phyloP scores from a whole-genome alignment of 768 basidiomycete genomes.

The Lactifluus pinguis region DNA sequence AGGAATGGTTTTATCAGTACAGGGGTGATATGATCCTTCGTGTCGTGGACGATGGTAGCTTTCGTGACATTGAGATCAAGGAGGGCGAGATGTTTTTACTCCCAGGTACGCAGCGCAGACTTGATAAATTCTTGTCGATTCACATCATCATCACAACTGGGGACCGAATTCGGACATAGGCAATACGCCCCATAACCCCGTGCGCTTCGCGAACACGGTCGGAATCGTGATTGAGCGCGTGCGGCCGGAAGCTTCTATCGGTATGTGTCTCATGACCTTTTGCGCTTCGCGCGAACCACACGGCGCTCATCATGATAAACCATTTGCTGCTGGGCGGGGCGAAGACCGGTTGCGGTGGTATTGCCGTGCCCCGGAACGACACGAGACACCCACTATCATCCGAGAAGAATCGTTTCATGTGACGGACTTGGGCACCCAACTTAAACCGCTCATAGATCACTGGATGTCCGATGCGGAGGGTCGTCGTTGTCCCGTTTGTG shows the following conservation, averaged over 20 bases:
- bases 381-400: slow-evolving; percentile 63
- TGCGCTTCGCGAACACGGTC: slow-evolving; percentile 82
- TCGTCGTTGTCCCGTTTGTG: slow-evolving; percentile 67
- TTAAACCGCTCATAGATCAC: slow-evolving; percentile 81
- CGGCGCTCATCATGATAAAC: too few species aligned
- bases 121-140: not conserved
- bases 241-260: slow-evolving; percentile 63
- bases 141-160: not conserved
- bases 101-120: slow-evolving; percentile 42
- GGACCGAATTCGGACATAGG: slow-evolving; percentile 36
- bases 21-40: slow-evolving; percentile 89
- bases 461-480: slow-evolving; percentile 65
- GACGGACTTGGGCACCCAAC: slow-evolving; percentile 84
- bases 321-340: not conserved
- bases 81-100: slow-evolving; percentile 97
- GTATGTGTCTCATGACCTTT: slow-evolving; percentile 32
- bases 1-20: slow-evolving; percentile 99
- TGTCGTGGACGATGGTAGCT: slow-evolving; percentile 70
- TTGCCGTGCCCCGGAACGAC: slow-evolving; percentile 50
- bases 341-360: slow-evolving; percentile 91
- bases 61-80: slow-evolving; percentile 79
- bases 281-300: too few species aligned
- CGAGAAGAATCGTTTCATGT: slow-evolving; percentile 82
- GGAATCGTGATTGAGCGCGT: slow-evolving; percentile 88
- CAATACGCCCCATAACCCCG: slow-evolving; percentile 95